phyloP scores from a whole-genome alignment of 345 rosid genomes.

The Syzygium aromaticum region DNA sequence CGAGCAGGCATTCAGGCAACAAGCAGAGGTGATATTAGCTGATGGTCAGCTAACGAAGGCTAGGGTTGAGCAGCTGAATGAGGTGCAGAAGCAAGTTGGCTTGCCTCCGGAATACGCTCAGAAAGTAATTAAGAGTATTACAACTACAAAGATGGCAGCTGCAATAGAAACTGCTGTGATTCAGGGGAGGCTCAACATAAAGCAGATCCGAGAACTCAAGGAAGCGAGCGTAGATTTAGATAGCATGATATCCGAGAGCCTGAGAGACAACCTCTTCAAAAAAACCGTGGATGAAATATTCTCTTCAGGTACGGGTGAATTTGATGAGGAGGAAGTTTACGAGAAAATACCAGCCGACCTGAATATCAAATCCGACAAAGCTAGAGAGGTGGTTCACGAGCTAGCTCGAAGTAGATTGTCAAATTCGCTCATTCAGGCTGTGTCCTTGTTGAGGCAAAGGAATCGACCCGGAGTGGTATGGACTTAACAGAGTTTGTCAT shows the following conservation, averaged over 20 bases:
- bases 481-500: not conserved
- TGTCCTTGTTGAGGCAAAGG: constrained; percentile 73
- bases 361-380: constrained; percentile 57
- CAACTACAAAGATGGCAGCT: constrained; percentile 79
- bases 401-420: constrained; percentile 52
- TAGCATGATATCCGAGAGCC: constrained; percentile 64
- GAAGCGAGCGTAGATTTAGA: constrained; percentile 76
- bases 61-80: constrained; percentile 70
- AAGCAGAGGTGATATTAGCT: constrained; percentile 95
- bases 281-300: constrained; percentile 86
- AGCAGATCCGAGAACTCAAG: constrained; percentile 72
- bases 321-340: constrained; percentile 80
- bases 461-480: constrained; percentile 60
- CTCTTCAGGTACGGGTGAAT: constrained; percentile 97
- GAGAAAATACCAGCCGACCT: constrained; percentile 77
- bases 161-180: constrained; percentile 84
- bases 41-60: constrained; percentile 93
- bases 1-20: constrained; percentile 79
- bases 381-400: constrained; percentile 38
- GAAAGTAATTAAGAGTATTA: constrained; percentile 75
- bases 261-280: constrained; percentile 75
- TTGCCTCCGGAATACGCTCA: constrained; percentile 77
- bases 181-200: constrained; percentile 31
- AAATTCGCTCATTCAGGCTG: constrained; percentile 78
- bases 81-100: constrained; percentile 82